Base-by-base conservation (phyloP, 129 eudicot genomes). In the Escallonia rubra region DNA sequence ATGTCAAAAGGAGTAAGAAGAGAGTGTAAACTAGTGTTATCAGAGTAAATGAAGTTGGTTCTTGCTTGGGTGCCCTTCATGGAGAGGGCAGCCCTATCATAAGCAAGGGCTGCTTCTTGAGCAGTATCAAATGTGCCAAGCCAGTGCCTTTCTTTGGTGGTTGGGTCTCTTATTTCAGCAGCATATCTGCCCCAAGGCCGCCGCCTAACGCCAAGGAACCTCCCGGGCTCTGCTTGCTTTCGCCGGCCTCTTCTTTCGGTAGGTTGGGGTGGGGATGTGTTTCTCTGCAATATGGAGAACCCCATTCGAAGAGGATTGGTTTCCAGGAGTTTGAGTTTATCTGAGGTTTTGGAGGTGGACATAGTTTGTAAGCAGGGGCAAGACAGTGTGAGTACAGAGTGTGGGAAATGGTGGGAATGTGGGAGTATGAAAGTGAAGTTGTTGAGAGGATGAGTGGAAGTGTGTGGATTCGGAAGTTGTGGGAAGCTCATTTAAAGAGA, bases 111-210 rank as follows among this genome's bases (percentile, higher is more conserved):
- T 46, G 98, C 98, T 80, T 92, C 98, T 78, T 92, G 96, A 68
- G 98, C 98, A 69, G 98, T 88, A 51, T 92, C 98, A 74, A 92
- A 92, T 13, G 98, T 92, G 13, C 98, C 98, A 34, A 92, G 87
- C 98, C 98, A 92, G 49, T 92, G 98, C 46, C 98, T 82, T 69
- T 92, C 98, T 75, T 92, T 92, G 65, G 98, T 92, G 63, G 94
- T 86, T 4, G 98, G 98, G 81, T 92, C 98, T 46, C 98, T 76
- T 47, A 92, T 92, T 64, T 92, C 98, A 0, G 98, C 98, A 2
- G 98, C 98, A 12, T 92, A 92, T 23, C 96, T 75, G 8, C 98
- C 98, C 98, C 98, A 92, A 4, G 98, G 96, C 63, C 98, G 75
- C 42, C 96, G 54, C 53, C 96, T 48, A 11, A 92, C 98, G 2